Conservation (phyloP, 2,329 filamentous ascomycete species). For the Ceratocystis eucalypticola region DNA sequence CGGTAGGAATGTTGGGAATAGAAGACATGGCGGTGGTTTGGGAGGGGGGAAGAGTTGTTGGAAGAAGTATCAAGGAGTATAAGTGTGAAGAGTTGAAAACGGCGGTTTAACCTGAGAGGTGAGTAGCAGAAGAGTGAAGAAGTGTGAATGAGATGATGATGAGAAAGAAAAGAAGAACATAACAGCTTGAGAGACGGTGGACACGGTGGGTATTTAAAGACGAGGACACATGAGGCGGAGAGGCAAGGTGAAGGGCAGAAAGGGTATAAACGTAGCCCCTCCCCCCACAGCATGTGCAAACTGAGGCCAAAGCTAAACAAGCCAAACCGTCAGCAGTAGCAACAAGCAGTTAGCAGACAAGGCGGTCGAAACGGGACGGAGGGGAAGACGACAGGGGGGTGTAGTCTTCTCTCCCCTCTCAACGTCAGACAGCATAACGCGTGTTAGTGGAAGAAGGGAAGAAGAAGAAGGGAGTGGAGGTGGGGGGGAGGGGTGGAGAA, state of each 20-base stretch:
- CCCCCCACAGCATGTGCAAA: not conserved
- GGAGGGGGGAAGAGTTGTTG: slow-evolving; percentile 8
- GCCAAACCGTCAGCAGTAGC: not conserved
- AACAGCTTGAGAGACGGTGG: slow-evolving; percentile 9
- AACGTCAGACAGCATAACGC: not conserved
- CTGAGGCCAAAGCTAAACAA: not conserved
- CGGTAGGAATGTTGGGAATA: slow-evolving; percentile 48
- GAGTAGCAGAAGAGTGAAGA: slow-evolving; percentile 11
- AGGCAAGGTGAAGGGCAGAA: not conserved
- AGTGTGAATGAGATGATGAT: slow-evolving; percentile 6
- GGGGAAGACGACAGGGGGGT: not conserved
- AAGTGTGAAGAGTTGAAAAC: not conserved
- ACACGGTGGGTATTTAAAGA: slow-evolving; percentile 16
- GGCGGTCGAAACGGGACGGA: slow-evolving; percentile 3
- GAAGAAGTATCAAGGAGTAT: slow-evolving; percentile 4
- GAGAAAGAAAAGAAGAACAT: slow-evolving; percentile 8
- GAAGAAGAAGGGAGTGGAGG: not conserved
- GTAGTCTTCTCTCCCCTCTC: not conserved
- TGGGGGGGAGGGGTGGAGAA: not conserved
- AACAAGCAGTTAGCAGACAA: not conserved
- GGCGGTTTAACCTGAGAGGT: not conserved
- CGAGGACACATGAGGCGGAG: not conserved
- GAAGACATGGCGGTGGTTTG: slow-evolving; percentile 24
- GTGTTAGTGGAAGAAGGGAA: not conserved
- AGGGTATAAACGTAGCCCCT: not conserved